A percentile compares a stretch with the other conserved stretches of the same genome.
phyloP scores from a whole-genome alignment of 352 stramenopile genomes.

The Phytophthora hibernalis region DNA sequence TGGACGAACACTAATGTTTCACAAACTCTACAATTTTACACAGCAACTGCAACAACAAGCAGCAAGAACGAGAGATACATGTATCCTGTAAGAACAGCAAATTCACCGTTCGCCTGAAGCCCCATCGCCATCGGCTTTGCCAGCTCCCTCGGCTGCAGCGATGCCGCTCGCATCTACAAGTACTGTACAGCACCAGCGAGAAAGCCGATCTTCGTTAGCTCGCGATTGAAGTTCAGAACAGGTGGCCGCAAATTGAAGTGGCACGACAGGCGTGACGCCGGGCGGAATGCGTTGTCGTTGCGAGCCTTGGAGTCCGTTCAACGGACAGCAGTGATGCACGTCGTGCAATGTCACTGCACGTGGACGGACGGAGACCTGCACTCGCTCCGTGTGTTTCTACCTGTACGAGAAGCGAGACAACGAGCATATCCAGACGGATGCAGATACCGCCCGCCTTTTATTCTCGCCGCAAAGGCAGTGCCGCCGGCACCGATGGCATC shows the following conservation, averaged over 20 bases:
- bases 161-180: background rate
- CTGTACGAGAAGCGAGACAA: constrained; percentile 21
- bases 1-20: too few species aligned
- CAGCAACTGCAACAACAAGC: constrained; percentile 1
- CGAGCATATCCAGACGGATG: constrained; percentile 22
- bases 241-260: constrained; percentile 27
- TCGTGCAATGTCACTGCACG: constrained; percentile 10
- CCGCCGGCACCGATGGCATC: background rate
- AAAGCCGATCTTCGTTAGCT: constrained; percentile 25
- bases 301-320: constrained; percentile 5
- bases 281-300: constrained; percentile 11
- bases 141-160: constrained; percentile 15
- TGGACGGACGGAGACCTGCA: background rate
- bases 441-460: constrained; percentile 22
- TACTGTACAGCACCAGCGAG: too few species aligned
- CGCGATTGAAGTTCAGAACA: constrained; percentile 30
- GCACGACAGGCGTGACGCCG: constrained; percentile 2
- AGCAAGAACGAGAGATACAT: background rate
- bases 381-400: background rate
- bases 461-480: constrained; percentile 25
- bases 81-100: constrained; percentile 1
- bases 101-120: background rate
- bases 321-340: constrained; percentile 3
- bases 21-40: background rate
- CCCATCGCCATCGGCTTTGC: too few species aligned